Evolutionary conservation across 305 asterid species (phyloP), one percentile per base, ranked within the genome.

Genomic region (Striga hermonthica): DNA sequence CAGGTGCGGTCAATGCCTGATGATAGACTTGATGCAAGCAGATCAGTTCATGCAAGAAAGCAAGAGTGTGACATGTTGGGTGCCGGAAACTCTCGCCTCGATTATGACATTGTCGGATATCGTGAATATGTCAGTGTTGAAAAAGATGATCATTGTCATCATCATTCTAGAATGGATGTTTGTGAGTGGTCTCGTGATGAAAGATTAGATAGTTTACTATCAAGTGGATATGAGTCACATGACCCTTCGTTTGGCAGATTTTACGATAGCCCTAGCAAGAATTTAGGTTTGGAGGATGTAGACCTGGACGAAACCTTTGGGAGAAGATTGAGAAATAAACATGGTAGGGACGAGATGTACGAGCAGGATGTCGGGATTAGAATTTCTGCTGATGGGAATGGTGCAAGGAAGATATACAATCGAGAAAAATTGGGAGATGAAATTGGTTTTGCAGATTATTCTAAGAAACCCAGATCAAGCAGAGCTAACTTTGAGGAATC

Each of bases 331-430:
- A 63, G 62, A 65, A 57, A 53, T 34, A 74, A 72, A 53, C 70
- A 69, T 68, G 66, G 53, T 68, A 50, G 72, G 50, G 80, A 69
- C 58, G 66, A 64, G 47, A 62, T 58, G 57, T 58, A 37, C 72
- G 70, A 72, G 37, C 75, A 60, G 16, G 72, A 74, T 68, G 49
- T n/a, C 15, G 74, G 79, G 66, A 74, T 70, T 64, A 70, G 64
- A 59, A 69, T 72, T 48, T 71, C 76, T 53, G 66, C 76, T 65
- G 74, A 78, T 73, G 79, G 77, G 62, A 75, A 75, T 72, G 77
- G 81, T 38, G 67, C 71, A 57, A 70, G 69, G 44, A 75, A 49
- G 73, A 69, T 66, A 60, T 75, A 74, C 74, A 78, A 64, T 61
- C 65, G 53, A 54, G 67, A 70, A 47, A 70, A 55, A 48, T 64